Evolutionary conservation across 2,329 filamentous ascomycete species (phyloP).

Genomic region (Trichoderma semiorbis): DNA sequence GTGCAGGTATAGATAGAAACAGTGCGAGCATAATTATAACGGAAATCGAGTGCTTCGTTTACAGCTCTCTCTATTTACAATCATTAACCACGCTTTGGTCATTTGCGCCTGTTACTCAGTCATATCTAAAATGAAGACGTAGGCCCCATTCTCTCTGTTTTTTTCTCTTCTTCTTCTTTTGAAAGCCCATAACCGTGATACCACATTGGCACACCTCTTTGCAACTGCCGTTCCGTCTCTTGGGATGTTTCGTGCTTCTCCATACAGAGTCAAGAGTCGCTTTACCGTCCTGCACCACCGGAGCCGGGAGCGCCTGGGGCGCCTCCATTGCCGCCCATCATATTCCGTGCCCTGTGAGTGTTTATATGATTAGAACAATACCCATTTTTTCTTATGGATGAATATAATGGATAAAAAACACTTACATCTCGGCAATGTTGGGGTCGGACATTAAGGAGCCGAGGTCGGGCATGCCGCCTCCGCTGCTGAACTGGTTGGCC

Average conservation of each 20-base stretch:
- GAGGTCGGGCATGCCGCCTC: slow-evolving; percentile 88
- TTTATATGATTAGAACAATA: not conserved
- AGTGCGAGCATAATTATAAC: not conserved
- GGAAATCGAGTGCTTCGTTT: slow-evolving; percentile 5
- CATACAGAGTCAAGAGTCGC: not conserved
- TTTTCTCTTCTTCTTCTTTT: not conserved
- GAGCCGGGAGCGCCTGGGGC: slow-evolving; percentile 17
- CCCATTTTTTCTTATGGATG: not conserved
- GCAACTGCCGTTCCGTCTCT: not conserved
- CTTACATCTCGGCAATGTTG: slow-evolving; percentile 88
- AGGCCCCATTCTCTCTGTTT: not conserved
- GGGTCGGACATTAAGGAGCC: slow-evolving; percentile 86
- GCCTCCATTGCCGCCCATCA: slow-evolving; percentile 39
- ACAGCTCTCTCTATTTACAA: slow-evolving; percentile 10
- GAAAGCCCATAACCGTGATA: not conserved
- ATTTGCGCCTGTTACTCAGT: slow-evolving; percentile 11
- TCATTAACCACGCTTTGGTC: slow-evolving; percentile 12
- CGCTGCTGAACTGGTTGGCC: slow-evolving; percentile 73
- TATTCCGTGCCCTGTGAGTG: slow-evolving; percentile 39
- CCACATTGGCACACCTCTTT: not conserved
- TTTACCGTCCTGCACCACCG: slow-evolving; percentile 25
- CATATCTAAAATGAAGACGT: not conserved
- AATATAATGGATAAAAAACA: slow-evolving; percentile 24
- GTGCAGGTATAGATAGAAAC: not conserved
- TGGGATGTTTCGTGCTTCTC: not conserved